Evolutionary conservation across 1,139 yeast species (phyloP), one percentile per base, ranked within the genome.

Genomic region (Eremothecium gossypii): DNA sequence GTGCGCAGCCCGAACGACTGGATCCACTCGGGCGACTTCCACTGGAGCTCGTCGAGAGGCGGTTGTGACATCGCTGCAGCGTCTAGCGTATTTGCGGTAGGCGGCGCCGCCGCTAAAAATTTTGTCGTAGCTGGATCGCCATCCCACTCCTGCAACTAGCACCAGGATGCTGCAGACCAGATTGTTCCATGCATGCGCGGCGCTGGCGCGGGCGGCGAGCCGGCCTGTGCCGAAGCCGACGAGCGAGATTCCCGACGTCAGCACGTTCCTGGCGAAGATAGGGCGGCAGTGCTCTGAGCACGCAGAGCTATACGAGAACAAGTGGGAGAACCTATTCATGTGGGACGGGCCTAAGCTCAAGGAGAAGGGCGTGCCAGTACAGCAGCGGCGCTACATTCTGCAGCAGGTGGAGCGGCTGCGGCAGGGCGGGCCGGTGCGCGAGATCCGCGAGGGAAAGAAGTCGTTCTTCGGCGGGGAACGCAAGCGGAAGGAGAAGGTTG

Each of bases 1-100:
- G 95, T 83, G 41, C 87, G 74, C 23, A 91, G 73, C 0, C 95
- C 96, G 58, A 81, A 77, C 45, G 80, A 77, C 60, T 86, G 95
- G 50, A 91, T 86, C 89, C 96, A 91, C 62, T 91, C 98, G 1
- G 98, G 98, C 6, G 93, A 83, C 51, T 89, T 78, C 98, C 98
- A 91, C 62, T 89, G 97, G 40, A 91, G 73, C 58, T 91, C 97
- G 58, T 89, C 96, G 39, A 86, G 67, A 7, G 74, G 73, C 2
- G 62, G 57, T 34, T 23, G 41, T 13, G 39, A 44, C 45, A 32
- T 45, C 27, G 20, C 10, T 8, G 2, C 5, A 4, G 17, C 14
- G 23, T 8, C 6, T 29, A 5, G 31, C 13, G 11, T 29, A 29
- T 29, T 11, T 29, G 31, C 13, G 13, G 35, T 32, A 11, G 20